Conservation (phyloP, 352 stramenopile species). For the Pythium rhizo-oryzae region DNA sequence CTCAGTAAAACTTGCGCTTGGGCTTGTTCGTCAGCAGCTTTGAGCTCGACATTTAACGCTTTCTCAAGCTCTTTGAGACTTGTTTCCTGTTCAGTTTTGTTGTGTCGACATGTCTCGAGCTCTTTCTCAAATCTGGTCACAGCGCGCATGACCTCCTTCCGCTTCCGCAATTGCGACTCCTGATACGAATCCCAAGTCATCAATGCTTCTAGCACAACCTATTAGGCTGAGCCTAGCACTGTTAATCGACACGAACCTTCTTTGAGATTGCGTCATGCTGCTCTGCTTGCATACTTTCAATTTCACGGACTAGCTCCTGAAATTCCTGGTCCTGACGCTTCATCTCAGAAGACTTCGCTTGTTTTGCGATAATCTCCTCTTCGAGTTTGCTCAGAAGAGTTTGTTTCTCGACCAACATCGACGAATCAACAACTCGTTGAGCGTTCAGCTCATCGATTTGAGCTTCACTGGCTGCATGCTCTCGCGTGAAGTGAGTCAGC, state of each 20-base stretch:
- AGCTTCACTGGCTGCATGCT: neutral
- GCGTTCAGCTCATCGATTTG: neutral
- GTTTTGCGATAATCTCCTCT: neutral
- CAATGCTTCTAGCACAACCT: neutral
- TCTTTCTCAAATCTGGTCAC: neutral
- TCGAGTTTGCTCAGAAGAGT: neutral
- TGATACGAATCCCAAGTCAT: neutral
- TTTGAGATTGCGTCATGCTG: neutral
- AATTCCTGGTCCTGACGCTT: neutral
- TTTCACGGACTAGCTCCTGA: neutral
- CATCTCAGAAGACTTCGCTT: neutral
- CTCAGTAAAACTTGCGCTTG: neutral
- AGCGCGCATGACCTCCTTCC: neutral
- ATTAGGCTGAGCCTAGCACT: too few species aligned
- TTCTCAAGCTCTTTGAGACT: neutral
- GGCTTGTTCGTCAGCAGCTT: neutral
- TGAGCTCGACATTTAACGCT: neutral
- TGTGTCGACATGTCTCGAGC: neutral
- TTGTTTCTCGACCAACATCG: slow-evolving; percentile 1
- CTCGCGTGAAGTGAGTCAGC: neutral
- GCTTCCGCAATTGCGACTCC: neutral
- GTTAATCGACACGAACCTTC: neutral
- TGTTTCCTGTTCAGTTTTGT: neutral
- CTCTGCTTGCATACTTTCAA: neutral
- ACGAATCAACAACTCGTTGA: neutral